Evolutionary conservation across 1,139 yeast species (phyloP).

Genomic region (Zhuliangozyma blackwelliae): DNA sequence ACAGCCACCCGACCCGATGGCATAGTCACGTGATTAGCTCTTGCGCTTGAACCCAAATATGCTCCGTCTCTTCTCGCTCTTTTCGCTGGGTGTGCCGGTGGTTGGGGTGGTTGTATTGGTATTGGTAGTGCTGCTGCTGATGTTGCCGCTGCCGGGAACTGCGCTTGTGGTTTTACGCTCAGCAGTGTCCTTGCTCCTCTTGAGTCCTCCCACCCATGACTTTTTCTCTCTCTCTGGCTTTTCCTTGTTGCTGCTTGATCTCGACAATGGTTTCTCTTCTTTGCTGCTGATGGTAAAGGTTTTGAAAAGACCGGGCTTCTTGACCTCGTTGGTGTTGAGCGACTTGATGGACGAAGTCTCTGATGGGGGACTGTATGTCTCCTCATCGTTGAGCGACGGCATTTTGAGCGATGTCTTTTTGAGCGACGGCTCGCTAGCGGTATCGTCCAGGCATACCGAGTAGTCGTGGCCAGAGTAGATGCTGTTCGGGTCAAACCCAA

Average conservation of each 20-base stretch:
- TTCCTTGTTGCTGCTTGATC: slow-evolving; percentile 10
- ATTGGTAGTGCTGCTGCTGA: slow-evolving; percentile 25
- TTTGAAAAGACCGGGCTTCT: slow-evolving; percentile 9
- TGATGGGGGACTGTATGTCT: slow-evolving; percentile 7
- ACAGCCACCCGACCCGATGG: too few species aligned
- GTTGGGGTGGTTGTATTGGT: slow-evolving; percentile 10
- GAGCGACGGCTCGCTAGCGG: too few species aligned
- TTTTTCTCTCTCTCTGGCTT: slow-evolving; percentile 35
- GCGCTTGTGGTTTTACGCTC: slow-evolving; percentile 9
- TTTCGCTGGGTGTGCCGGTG: background rate
- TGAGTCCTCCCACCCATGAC: slow-evolving; percentile 42
- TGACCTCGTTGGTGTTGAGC: slow-evolving; percentile 6
- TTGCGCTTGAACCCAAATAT: slow-evolving; percentile 40
- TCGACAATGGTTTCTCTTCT: slow-evolving; percentile 9
- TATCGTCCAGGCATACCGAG: slow-evolving; percentile 4
- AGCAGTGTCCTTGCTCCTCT: slow-evolving; percentile 20
- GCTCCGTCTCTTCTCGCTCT: slow-evolving; percentile 25
- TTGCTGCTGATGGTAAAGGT: slow-evolving; percentile 11
- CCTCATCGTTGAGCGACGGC: slow-evolving; percentile 8
- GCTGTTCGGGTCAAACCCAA: slow-evolving; percentile 33
- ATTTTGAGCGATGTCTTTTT: too few species aligned
- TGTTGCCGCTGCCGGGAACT: too few species aligned
- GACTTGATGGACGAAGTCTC: slow-evolving; percentile 14
- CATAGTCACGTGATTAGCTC: slow-evolving; percentile 1
- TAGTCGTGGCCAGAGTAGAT: slow-evolving; percentile 31